phyloP scores from a whole-genome alignment of 164 flowering plant species.

The Macadamia integrifolia region DNA sequence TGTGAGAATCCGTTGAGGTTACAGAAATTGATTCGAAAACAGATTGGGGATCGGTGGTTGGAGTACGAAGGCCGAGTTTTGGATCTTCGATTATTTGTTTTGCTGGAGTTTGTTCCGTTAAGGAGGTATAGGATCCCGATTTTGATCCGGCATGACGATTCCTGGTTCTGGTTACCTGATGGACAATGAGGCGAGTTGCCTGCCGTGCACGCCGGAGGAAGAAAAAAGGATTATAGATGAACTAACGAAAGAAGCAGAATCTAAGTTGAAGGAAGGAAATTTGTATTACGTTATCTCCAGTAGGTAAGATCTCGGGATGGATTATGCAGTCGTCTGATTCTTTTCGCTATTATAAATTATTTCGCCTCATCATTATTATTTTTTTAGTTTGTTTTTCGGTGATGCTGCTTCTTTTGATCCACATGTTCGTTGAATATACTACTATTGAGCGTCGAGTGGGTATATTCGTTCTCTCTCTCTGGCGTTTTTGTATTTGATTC shows the following conservation, averaged over 20 bases:
- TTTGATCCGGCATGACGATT: slow-evolving; percentile 54
- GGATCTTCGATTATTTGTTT: not conserved
- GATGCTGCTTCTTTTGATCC: too few relatives aligned
- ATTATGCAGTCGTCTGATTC: too few relatives aligned
- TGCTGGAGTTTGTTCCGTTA: not conserved
- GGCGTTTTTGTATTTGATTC: too few relatives aligned
- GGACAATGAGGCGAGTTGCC: slow-evolving; percentile 51
- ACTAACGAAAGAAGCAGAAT: slow-evolving; percentile 39
- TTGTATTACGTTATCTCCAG: slow-evolving; percentile 59
- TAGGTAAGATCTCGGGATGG: slow-evolving; percentile 29
- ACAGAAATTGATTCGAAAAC: not conserved
- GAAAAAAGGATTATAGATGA: slow-evolving; percentile 52
- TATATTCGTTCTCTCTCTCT: too few relatives aligned
- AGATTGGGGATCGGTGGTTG: not conserved
- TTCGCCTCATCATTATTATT: too few relatives aligned
- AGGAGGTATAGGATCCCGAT: not conserved
- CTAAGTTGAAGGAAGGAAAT: slow-evolving; percentile 63
- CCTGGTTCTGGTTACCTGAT: slow-evolving; percentile 49
- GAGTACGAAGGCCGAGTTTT: not conserved
- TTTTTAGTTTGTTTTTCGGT: too few relatives aligned
- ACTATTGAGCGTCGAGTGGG: too few relatives aligned
- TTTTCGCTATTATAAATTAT: too few relatives aligned
- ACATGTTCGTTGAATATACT: too few relatives aligned
- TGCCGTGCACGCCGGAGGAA: slow-evolving; percentile 73
- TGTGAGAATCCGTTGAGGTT: not conserved